A percentile compares a stretch with the other conserved stretches of the same genome.
These are phyloP conservation scores for Phialophora verrucosa DNA, from an alignment of 2,329 filamentous ascomycete species.

Conservation along the genomic window DNA sequence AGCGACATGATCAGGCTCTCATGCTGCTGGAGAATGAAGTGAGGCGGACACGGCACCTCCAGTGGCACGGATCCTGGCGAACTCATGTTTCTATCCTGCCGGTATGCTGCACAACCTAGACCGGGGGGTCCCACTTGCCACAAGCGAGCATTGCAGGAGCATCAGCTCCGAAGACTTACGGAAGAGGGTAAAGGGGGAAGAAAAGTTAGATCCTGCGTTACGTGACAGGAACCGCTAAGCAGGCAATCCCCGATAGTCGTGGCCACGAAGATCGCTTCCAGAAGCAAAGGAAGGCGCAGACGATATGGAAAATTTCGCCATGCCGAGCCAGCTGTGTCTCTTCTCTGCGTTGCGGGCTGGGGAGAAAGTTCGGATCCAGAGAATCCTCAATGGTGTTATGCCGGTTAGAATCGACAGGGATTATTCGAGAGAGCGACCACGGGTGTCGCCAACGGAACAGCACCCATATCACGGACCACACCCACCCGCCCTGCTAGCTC, in stretches of 20 bases:
- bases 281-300: neutral
- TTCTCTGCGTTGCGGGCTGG: neutral
- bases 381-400: neutral
- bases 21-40: conserved; percentile 2
- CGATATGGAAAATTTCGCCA: neutral
- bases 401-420: neutral
- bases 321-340: neutral
- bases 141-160: conserved; percentile 11
- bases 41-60: conserved; percentile 12
- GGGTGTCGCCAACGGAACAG: neutral
- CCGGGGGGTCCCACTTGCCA: neutral
- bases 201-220: neutral
- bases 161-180: neutral
- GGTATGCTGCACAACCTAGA: neutral
- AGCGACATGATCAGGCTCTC: neutral
- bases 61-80: conserved; percentile 2
- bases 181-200: neutral
- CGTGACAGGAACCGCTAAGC: neutral
- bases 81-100: neutral
- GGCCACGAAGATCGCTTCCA: neutral
- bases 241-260: neutral
- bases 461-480: conserved; percentile 12
- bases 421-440: neutral
- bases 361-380: conserved; percentile 1
- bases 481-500: conserved; percentile 6